A percentile compares a stretch with the other conserved stretches of the same genome.
Evolutionary conservation across 768 basidiomycete species (phyloP).

Genomic region (Suillus americanus): DNA sequence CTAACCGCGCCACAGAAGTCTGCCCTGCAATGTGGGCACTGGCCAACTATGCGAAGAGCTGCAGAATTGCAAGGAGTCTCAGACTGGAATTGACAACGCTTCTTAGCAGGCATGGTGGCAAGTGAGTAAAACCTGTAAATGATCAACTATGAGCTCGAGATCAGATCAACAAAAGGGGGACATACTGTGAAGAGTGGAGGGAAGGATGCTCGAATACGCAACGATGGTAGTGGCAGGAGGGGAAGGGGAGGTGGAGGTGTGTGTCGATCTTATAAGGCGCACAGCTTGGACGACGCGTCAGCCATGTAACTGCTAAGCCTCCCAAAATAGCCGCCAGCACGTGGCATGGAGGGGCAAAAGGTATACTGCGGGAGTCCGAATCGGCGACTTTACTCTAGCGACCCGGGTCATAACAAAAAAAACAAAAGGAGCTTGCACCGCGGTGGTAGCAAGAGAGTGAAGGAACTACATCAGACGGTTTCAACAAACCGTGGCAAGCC

Average conservation of each 20-base stretch:
- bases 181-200: constrained; percentile 2
- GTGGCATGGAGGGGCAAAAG: background rate
- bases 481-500: too few relatives aligned
- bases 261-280: constrained; percentile 24
- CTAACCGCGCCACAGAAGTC: constrained; percentile 79
- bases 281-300: constrained; percentile 34
- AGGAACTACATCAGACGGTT: background rate
- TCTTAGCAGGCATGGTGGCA: constrained; percentile 73
- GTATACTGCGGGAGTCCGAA: background rate
- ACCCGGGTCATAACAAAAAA: background rate
- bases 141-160: background rate
- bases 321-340: constrained; percentile 2
- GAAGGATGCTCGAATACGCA: background rate
- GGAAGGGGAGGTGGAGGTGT: background rate
- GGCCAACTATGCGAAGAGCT: constrained; percentile 79
- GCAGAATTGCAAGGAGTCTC: constrained; percentile 67
- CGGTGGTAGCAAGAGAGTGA: background rate
- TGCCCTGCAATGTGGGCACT: constrained; percentile 76
- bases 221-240: constrained; percentile 2
- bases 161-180: background rate
- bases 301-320: constrained; percentile 13
- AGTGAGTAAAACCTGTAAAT: constrained; percentile 8
- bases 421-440: background rate
- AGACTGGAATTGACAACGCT: constrained; percentile 74
- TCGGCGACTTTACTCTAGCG: background rate